Percentiles rank a stretch among this genome's conserved stretches.
These are phyloP conservation scores for Linaria vulgaris DNA, from an alignment of 257 asterid species.

Conservation along the genomic window DNA sequence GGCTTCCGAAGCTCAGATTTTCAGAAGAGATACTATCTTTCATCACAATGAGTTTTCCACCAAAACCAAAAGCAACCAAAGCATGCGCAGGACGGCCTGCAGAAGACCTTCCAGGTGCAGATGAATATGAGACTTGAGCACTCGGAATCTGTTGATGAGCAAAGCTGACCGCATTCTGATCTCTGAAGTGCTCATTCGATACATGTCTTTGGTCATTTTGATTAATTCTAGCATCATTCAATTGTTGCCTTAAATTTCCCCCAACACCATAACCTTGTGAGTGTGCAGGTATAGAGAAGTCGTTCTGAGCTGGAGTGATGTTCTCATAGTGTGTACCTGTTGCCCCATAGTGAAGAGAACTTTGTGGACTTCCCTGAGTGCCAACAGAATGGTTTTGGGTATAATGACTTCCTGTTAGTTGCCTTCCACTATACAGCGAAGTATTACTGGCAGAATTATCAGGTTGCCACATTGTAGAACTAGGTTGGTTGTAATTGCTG, in stretches of 20 bases:
- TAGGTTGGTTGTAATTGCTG: slow-evolving; percentile 42
- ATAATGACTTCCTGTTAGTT: slow-evolving; percentile 36
- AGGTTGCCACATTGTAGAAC: slow-evolving; percentile 46
- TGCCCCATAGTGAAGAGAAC: slow-evolving; percentile 38
- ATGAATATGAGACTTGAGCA: slow-evolving; percentile 52
- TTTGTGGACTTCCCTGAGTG: slow-evolving; percentile 42
- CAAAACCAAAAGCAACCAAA: slow-evolving; percentile 88
- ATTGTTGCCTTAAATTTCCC: slow-evolving; percentile 47
- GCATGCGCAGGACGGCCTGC: slow-evolving; percentile 98
- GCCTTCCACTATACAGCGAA: slow-evolving; percentile 43
- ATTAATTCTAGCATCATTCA: slow-evolving; percentile 46
- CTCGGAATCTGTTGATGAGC: slow-evolving; percentile 54
- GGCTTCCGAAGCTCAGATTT: slow-evolving; percentile 55
- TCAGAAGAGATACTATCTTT: slow-evolving; percentile 51
- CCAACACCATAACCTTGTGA: slow-evolving; percentile 36
- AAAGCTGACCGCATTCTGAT: slow-evolving; percentile 46
- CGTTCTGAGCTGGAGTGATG: slow-evolving; percentile 34
- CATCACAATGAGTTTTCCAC: slow-evolving; percentile 88
- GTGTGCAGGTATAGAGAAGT: slow-evolving; percentile 41
- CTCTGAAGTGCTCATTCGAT: slow-evolving; percentile 47
- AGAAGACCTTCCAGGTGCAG: slow-evolving; percentile 70
- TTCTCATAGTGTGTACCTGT: slow-evolving; percentile 38
- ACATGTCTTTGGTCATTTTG: slow-evolving; percentile 45
- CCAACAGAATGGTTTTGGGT: slow-evolving; percentile 35
- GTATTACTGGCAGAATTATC: slow-evolving; percentile 33